These are phyloP conservation scores for Malassezia obtusa DNA, from an alignment of 1,284 basidiomycete genomes.

Conservation along the genomic window DNA sequence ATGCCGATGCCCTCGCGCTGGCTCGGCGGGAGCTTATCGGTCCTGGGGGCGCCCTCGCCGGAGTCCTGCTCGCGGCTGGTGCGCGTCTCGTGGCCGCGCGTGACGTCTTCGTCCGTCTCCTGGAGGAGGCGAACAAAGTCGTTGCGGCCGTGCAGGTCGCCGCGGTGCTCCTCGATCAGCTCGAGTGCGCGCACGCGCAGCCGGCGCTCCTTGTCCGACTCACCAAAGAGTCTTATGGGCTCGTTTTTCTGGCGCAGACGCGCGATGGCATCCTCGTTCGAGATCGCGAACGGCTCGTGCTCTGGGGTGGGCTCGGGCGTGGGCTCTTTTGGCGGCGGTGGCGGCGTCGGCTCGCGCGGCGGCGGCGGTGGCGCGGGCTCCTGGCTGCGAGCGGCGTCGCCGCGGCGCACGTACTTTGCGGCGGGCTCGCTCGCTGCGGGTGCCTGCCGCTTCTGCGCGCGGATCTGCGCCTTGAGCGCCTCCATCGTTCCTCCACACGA, in stretches of 20 bases:
- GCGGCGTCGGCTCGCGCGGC: slow-evolving; percentile 3
- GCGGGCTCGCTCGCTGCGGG: slow-evolving; percentile 48
- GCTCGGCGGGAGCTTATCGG: background rate
- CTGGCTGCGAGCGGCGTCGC: slow-evolving; percentile 14
- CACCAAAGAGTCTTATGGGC: slow-evolving; percentile 87
- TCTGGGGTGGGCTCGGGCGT: background rate
- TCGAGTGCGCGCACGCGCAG: slow-evolving; percentile 83
- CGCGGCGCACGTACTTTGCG: slow-evolving; percentile 33
- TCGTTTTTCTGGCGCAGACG: slow-evolving; percentile 82
- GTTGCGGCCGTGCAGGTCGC: slow-evolving; percentile 47
- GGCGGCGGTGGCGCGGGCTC: background rate
- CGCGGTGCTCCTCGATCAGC: slow-evolving; percentile 58
- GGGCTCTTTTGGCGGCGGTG: slow-evolving; percentile 8
- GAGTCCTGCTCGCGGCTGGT: slow-evolving; percentile 49
- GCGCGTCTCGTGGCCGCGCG: slow-evolving; percentile 32
- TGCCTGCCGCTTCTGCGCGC: slow-evolving; percentile 64
- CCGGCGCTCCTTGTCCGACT: slow-evolving; percentile 83
- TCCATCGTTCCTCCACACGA: slow-evolving; percentile 56
- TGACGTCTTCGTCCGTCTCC: slow-evolving; percentile 59
- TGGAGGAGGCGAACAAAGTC: slow-evolving; percentile 89
- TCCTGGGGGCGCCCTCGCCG: slow-evolving; percentile 13
- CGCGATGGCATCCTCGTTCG: slow-evolving; percentile 80
- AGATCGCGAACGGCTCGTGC: slow-evolving; percentile 65
- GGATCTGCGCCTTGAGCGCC: slow-evolving; percentile 76
- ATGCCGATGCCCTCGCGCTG: slow-evolving; percentile 40